Evolutionary conservation across 495 filamentous ascomycete species (phyloP).

Genomic region (Tetracladium marchalianum): DNA sequence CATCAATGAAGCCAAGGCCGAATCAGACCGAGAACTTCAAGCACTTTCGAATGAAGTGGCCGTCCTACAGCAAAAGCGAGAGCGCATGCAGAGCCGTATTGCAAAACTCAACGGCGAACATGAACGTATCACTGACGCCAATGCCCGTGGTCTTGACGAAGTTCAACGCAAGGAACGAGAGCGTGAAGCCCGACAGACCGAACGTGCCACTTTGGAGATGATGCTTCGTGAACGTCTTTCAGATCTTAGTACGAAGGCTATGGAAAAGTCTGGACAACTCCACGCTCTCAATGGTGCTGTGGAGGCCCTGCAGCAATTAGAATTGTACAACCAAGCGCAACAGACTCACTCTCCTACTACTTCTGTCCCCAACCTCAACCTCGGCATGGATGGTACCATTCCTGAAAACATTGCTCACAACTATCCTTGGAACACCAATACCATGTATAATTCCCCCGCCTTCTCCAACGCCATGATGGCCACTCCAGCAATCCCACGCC

Average conservation of each 20-base stretch:
- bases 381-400: background rate
- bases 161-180: constrained; percentile 61
- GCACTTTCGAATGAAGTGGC: constrained; percentile 56
- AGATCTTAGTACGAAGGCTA: constrained; percentile 3
- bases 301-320: background rate
- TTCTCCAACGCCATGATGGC: background rate
- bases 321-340: background rate
- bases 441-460: constrained; percentile 1
- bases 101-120: constrained; percentile 70
- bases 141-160: constrained; percentile 64
- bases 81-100: constrained; percentile 66
- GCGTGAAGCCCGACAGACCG: constrained; percentile 53
- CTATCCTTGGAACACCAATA: constrained; percentile 2
- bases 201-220: constrained; percentile 49
- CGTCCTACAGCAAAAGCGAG: constrained; percentile 60
- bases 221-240: constrained; percentile 9
- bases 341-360: background rate
- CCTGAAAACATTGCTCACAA: background rate
- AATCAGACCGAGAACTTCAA: constrained; percentile 53
- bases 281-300: constrained; percentile 1
- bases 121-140: constrained; percentile 66
- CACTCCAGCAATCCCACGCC: background rate
- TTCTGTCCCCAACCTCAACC: background rate
- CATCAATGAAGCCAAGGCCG: constrained; percentile 49
- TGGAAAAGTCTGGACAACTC: constrained; percentile 1